Evolutionary conservation across 345 rosid genomes (phyloP).

Genomic region (Atalantia buxifolia): DNA sequence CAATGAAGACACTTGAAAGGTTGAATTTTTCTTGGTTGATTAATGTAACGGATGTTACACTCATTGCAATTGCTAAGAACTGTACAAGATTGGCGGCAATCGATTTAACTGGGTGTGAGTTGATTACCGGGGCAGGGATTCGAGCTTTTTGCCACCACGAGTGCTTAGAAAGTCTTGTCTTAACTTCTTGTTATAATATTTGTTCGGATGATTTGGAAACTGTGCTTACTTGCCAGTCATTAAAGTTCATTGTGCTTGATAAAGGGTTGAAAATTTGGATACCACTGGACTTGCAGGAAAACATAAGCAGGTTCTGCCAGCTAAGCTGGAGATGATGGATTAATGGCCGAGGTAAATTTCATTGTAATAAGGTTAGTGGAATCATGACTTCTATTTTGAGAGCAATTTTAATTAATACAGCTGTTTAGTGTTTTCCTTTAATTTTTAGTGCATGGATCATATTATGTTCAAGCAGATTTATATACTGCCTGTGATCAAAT

Average conservation of each 20-base stretch:
- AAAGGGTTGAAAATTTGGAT: conserved; percentile 35
- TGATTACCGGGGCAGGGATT: conserved; percentile 36
- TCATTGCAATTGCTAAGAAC: conserved; percentile 30
- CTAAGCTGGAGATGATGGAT: conserved; percentile 37
- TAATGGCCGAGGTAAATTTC: neutral
- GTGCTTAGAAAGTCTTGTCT: conserved; percentile 27
- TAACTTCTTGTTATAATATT: conserved; percentile 31
- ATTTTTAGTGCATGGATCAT: neutral
- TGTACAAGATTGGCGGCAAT: conserved; percentile 31
- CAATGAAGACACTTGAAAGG: conserved; percentile 26
- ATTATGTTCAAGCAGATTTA: neutral
- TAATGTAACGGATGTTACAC: conserved; percentile 35
- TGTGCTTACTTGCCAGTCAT: conserved; percentile 28
- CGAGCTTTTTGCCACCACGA: conserved; percentile 28
- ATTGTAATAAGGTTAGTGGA: neutral
- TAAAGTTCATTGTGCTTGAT: conserved; percentile 29
- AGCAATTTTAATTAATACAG: neutral
- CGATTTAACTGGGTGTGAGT: conserved; percentile 43
- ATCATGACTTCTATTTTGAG: neutral
- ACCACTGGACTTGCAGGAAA: conserved; percentile 12
- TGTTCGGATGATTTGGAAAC: conserved; percentile 19
- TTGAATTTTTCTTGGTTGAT: conserved; percentile 43
- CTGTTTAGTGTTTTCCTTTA: neutral
- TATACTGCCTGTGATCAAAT: neutral
- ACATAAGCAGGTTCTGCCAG: conserved; percentile 22